Evolutionary conservation across 192 early-diverging fungal genomes (phyloP).

Genomic region (Geranomyces michiganensis): DNA sequence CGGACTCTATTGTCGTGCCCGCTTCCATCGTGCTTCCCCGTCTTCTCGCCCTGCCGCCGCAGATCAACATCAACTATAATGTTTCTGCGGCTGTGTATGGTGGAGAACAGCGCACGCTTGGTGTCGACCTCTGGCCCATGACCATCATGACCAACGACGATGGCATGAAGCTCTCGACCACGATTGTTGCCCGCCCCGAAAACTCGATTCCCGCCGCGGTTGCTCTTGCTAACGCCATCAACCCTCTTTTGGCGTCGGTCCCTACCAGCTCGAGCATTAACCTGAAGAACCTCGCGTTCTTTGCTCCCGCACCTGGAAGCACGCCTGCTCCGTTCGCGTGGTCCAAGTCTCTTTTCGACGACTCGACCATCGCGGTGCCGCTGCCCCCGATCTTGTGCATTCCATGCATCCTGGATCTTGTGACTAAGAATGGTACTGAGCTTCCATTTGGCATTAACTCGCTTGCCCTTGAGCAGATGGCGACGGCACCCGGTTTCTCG

Average conservation of each 20-base stretch:
- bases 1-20: conserved; percentile 19
- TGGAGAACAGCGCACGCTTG: conserved; percentile 30
- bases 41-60: conserved; percentile 34
- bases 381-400: conserved; percentile 35
- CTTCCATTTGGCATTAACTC: conserved; percentile 27
- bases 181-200: conserved; percentile 27
- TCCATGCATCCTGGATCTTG: conserved; percentile 23
- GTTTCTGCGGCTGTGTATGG: conserved; percentile 36
- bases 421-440: conserved; percentile 33
- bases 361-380: conserved; percentile 15
- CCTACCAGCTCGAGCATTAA: conserved; percentile 28
- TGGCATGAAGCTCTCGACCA: conserved; percentile 31
- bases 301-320: conserved; percentile 15
- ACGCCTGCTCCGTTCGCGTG: conserved; percentile 36
- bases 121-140: conserved; percentile 31
- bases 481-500: conserved; percentile 34
- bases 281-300: conserved; percentile 40
- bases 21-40: conserved; percentile 31
- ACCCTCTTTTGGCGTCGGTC: conserved; percentile 45
- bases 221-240: conserved; percentile 42
- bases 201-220: conserved; percentile 42
- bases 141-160: conserved; percentile 27
- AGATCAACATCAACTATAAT: conserved; percentile 38
- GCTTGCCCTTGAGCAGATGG: conserved; percentile 33
- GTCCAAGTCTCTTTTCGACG: conserved; percentile 39